Evolutionary conservation across 164 flowering plant species (phyloP).

Genomic region (Cinnamomum micranthum): DNA sequence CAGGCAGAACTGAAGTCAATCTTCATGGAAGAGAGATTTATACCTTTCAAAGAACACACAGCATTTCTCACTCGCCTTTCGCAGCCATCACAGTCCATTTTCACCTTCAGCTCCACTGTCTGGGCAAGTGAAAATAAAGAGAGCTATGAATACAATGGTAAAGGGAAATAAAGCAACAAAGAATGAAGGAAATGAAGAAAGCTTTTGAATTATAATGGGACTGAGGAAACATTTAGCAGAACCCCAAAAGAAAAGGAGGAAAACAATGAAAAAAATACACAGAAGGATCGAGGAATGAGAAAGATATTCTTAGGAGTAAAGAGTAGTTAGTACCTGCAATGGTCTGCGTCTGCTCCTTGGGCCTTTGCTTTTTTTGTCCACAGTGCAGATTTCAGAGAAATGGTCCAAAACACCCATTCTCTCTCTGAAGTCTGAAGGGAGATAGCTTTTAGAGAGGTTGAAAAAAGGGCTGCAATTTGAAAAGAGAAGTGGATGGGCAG

Average conservation of each 20-base stretch:
- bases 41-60: conserved; percentile 62
- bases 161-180: too few species aligned
- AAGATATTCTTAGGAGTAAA: neutral
- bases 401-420: conserved; percentile 68
- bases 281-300: neutral
- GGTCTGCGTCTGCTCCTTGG: conserved; percentile 47
- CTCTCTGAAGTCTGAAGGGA: conserved; percentile 7
- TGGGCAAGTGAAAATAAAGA: conserved; percentile 16
- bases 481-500: neutral
- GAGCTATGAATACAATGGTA: neutral
- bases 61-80: conserved; percentile 60
- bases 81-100: conserved; percentile 75
- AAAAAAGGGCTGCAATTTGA: neutral
- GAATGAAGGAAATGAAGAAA: conserved; percentile 5
- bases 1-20: too few species aligned
- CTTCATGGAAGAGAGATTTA: neutral
- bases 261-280: neutral
- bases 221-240: neutral
- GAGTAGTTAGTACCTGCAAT: conserved; percentile 48
- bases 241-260: neutral
- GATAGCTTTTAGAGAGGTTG: conserved; percentile 11
- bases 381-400: conserved; percentile 57
- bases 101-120: conserved; percentile 83
- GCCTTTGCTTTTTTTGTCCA: conserved; percentile 24
- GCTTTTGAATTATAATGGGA: neutral